Evolutionary conservation across 78 protist species (phyloP), one percentile per base, ranked within the genome.

Genomic region (Dictyostelium purpureum): DNA sequence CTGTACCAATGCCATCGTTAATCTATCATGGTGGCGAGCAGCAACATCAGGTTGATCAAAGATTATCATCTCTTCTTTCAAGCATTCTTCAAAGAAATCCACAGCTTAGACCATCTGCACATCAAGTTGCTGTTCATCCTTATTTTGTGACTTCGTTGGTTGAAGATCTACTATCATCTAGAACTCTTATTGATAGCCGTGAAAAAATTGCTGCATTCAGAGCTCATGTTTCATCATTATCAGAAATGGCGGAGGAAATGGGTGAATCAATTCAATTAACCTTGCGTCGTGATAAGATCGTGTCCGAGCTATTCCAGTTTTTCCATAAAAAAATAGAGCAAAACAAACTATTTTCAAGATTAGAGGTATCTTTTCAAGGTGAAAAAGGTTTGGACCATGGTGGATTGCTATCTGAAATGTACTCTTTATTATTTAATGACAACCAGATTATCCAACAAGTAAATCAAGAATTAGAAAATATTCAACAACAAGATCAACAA

Each of bases 341-440:
- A 11, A 54, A n/a, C 28, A 82, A 82, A 57, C 26, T 82, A 24
- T 82, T 82, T 21, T 54, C 69, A 5, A n/a, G 37, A 11, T 42
- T 82, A 47, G 90, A 82, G n/a, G 71, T 82, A 16, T 43, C 76
- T 2, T 82, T 82, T 59, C 35, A 70, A 51, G 90, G 90, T 56
- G 90, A 82, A 42, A 82, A 82, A 54, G 90, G 90, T 56, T 28
- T 82, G n/a, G 90, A 82, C 54, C 70, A 69, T 54, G 90, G 90
- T 26, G 90, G 90, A 21, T 42, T 82, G 40, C 40, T 69, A 16
- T 54, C 73, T 42, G 90, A 82, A 56, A 82, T 82, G 90, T 82
- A 82, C 28, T 70, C 80, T 14, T 18, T 82, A 16, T 82, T 82
- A 21, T 70, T 70, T 59, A 82, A 43, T 70, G 79, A 82, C 19